Evolutionary conservation across 345 rosid genomes (phyloP).

Genomic region (Anastatica hierochuntica): DNA sequence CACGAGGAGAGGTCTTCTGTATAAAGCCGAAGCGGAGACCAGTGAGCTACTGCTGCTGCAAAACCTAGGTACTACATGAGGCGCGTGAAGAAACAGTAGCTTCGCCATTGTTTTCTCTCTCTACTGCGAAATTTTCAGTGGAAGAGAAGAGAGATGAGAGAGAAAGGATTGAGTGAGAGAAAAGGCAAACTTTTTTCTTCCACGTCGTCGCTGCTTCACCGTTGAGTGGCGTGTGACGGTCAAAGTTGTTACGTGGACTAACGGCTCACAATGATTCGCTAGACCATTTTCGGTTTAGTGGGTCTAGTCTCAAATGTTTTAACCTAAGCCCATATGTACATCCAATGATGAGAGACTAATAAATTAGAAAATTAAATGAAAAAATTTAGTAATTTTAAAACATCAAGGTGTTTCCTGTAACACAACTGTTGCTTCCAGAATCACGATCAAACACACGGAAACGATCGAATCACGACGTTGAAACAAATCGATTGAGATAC

Average conservation of each 20-base stretch:
- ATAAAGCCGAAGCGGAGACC: slow-evolving; percentile 17
- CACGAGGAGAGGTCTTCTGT: slow-evolving; percentile 21
- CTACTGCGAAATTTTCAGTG: neutral
- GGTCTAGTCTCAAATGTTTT: too few species aligned
- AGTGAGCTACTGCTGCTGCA: slow-evolving; percentile 16
- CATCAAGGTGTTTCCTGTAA: too few species aligned
- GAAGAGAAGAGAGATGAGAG: neutral
- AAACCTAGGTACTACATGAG: slow-evolving; percentile 33
- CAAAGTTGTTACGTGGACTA: slow-evolving; percentile 26
- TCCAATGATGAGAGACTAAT: too few species aligned
- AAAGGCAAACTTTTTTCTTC: slow-evolving; percentile 17
- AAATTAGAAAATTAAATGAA: too few species aligned
- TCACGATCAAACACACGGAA: too few species aligned
- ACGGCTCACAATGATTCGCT: neutral
- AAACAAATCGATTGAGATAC: too few species aligned
- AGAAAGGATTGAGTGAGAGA: neutral
- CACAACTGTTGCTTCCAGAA: too few species aligned
- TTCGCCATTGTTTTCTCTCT: slow-evolving; percentile 35
- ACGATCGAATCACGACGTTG: too few species aligned
- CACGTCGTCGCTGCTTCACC: slow-evolving; percentile 26
- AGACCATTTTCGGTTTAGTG: slow-evolving; percentile 7
- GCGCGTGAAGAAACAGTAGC: slow-evolving; percentile 37
- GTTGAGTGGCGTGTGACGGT: slow-evolving; percentile 22
- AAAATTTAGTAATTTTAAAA: too few species aligned
- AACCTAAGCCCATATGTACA: too few species aligned